Conservation (phyloP, 2,329 filamentous ascomycete species). For the Xenosphaeropsis pyriputrescens region DNA sequence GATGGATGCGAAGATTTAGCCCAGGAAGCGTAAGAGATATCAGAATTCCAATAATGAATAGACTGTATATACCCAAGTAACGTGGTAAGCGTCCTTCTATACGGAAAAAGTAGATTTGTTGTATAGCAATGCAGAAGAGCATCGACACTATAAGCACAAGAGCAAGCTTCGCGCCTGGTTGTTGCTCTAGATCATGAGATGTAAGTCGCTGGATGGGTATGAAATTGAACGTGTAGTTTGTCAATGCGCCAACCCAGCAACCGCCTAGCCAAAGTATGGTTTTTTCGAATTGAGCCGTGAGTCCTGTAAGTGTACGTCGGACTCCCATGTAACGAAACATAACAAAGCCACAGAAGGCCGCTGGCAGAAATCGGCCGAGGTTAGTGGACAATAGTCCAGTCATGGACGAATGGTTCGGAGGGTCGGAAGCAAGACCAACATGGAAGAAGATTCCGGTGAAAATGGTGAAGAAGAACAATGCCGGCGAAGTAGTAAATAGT, state of each 20-base stretch:
- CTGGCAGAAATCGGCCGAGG: slow-evolving; percentile 71
- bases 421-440: slow-evolving; percentile 78
- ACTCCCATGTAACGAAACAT: slow-evolving; percentile 76
- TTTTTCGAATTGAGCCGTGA: slow-evolving; percentile 80
- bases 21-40: slow-evolving; percentile 59
- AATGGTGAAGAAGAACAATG: slow-evolving; percentile 70
- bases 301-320: slow-evolving; percentile 50
- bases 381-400: slow-evolving; percentile 63
- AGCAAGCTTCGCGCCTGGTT: slow-evolving; percentile 78
- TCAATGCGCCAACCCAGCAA: slow-evolving; percentile 81
- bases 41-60: slow-evolving; percentile 52
- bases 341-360: slow-evolving; percentile 75
- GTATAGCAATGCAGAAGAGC: slow-evolving; percentile 51
- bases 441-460: slow-evolving; percentile 82
- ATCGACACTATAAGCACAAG: slow-evolving; percentile 63
- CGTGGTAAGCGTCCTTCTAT: slow-evolving; percentile 67
- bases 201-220: slow-evolving; percentile 92
- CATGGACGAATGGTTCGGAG: slow-evolving; percentile 54
- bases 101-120: slow-evolving; percentile 76
- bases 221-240: slow-evolving; percentile 89
- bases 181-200: slow-evolving; percentile 71
- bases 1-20: slow-evolving; percentile 78
- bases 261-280: slow-evolving; percentile 79
- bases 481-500: slow-evolving; percentile 65
- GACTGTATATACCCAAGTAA: slow-evolving; percentile 64